phyloP scores from a whole-genome alignment of 306 rosid genomes.

The Senna tora region DNA sequence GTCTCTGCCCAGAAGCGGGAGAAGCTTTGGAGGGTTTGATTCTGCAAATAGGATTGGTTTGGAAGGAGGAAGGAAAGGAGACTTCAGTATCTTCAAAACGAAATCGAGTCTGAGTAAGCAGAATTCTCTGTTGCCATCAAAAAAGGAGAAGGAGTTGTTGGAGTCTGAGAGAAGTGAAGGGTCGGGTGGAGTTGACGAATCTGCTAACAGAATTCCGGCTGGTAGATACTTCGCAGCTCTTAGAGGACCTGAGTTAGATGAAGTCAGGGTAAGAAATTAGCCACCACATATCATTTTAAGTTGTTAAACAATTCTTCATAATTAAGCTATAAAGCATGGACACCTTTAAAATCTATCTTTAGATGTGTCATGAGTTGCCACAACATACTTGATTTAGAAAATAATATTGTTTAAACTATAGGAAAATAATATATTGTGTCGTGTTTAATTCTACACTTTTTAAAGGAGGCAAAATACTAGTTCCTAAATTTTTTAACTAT shows the following conservation, averaged over 20 bases:
- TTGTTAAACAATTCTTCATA: no score
- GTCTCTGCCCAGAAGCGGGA: slow-evolving; percentile 62
- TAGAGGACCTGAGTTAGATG: slow-evolving; percentile 86
- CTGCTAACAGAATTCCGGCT: slow-evolving; percentile 66
- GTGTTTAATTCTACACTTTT: no score
- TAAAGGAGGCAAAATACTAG: no score
- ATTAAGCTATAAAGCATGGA: no score
- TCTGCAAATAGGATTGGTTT: slow-evolving; percentile 47
- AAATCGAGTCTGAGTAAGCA: slow-evolving; percentile 66
- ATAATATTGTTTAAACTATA: no score
- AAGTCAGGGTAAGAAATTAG: slow-evolving; percentile 67
- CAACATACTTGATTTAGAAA: no score
- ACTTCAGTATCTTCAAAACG: slow-evolving; percentile 75
- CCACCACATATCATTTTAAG: background rate
- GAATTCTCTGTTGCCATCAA: slow-evolving; percentile 69
- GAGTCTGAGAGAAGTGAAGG: slow-evolving; percentile 52
- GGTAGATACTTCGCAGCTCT: slow-evolving; percentile 91
- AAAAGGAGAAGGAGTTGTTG: slow-evolving; percentile 60
- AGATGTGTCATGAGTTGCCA: no score
- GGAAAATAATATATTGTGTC: no score
- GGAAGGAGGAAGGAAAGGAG: slow-evolving; percentile 62
- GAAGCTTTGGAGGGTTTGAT: slow-evolving; percentile 73
- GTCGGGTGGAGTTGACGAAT: slow-evolving; percentile 53
- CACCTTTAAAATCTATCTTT: no score
- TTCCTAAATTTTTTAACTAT: no score